Conservation (phyloP, 768 basidiomycete species). For the Trametes maxima region DNA sequence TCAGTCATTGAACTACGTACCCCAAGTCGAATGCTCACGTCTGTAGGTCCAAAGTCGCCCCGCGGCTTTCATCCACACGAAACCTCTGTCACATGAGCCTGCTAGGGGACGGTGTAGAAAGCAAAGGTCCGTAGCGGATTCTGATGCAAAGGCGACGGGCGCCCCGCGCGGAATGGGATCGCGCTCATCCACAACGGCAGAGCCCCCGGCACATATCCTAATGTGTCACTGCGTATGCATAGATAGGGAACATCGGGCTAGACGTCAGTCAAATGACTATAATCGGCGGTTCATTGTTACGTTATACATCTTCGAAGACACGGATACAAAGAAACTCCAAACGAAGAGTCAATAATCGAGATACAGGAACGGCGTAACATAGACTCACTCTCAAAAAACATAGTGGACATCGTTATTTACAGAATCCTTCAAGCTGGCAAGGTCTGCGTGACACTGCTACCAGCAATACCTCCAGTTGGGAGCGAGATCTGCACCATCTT, state of each 20-base stretch:
- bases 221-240: background rate
- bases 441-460: conserved; percentile 45
- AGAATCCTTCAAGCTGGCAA: conserved; percentile 10
- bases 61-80: no score
- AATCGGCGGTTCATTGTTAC: no score
- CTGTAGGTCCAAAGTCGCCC: no score
- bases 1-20: background rate
- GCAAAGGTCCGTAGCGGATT: background rate
- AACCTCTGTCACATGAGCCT: background rate
- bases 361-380: background rate
- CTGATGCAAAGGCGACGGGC: background rate
- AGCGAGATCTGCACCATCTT: conserved; percentile 41
- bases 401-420: background rate
- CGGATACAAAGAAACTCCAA: no score
- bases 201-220: background rate
- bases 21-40: background rate
- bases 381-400: background rate
- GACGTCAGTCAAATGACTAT: no score
- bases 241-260: background rate
- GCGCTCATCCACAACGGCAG: background rate
- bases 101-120: background rate
- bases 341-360: no score
- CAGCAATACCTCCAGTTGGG: conserved; percentile 48
- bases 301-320: no score
- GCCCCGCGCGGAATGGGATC: background rate